Evolutionary conservation across 2,329 filamentous ascomycete species (phyloP).

Genomic region (Sordariomycetes sp.): DNA sequence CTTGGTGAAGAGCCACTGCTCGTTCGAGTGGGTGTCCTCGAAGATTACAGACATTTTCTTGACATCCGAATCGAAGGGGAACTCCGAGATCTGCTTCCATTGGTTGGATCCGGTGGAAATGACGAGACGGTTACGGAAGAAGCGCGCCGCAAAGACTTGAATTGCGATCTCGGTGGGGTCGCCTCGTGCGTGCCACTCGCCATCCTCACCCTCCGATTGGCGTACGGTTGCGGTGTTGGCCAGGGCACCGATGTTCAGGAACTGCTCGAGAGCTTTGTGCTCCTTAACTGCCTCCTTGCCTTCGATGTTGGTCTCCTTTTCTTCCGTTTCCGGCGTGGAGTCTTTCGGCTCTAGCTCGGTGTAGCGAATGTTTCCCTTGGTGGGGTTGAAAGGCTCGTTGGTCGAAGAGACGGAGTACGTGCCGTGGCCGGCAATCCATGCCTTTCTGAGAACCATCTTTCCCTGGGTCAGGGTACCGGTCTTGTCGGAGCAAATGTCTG

Average conservation of each 20-base stretch:
- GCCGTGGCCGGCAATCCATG: constrained; percentile 36
- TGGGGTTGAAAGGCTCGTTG: constrained; percentile 47
- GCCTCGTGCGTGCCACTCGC: constrained; percentile 49
- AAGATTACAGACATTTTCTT: constrained; percentile 72
- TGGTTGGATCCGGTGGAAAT: constrained; percentile 29
- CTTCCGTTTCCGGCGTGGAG: constrained; percentile 10
- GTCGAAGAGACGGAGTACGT: constrained; percentile 35
- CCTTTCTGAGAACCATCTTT: constrained; percentile 51
- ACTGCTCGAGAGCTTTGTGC: constrained; percentile 40
- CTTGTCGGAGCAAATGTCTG: constrained; percentile 59
- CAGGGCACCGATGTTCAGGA: constrained; percentile 52
- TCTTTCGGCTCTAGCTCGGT: constrained; percentile 18
- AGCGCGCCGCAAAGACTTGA: constrained; percentile 62
- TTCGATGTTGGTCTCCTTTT: constrained; percentile 15
- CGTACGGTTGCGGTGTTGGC: constrained; percentile 54
- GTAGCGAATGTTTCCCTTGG: constrained; percentile 33
- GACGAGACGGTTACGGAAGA: constrained; percentile 47
- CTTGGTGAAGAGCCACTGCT: constrained; percentile 47
- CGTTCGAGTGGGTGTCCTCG: constrained; percentile 23
- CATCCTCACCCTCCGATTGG: constrained; percentile 17
- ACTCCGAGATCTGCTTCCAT: constrained; percentile 47
- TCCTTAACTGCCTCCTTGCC: constrained; percentile 24
- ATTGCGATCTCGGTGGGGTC: constrained; percentile 62
- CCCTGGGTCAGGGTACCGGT: constrained; percentile 41
- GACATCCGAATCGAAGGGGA: constrained; percentile 63